phyloP scores from a whole-genome alignment of 257 asterid genomes.

The Lycium barbarum region DNA sequence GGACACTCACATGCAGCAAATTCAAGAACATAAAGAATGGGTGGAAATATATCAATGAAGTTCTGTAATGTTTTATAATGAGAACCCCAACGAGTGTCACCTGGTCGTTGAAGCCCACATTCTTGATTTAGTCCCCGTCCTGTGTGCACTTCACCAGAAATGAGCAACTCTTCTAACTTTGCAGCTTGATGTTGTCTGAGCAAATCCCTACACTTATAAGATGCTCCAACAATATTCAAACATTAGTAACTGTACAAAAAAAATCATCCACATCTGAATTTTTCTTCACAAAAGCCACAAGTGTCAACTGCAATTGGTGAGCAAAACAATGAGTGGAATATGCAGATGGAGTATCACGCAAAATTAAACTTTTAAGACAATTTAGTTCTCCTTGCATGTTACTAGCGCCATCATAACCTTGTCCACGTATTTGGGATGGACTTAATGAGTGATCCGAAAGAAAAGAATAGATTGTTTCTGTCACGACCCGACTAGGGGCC shows the following conservation, averaged over 20 bases:
- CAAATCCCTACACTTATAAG: not conserved
- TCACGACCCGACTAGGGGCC: too few species aligned
- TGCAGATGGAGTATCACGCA: not conserved
- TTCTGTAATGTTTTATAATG: too few species aligned
- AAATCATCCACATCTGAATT: not conserved
- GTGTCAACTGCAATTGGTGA: not conserved
- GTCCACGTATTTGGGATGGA: not conserved
- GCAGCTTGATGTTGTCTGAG: too few species aligned
- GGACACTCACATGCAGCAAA: not conserved
- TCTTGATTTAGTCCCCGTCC: too few species aligned
- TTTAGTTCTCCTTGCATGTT: not conserved
- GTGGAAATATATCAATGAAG: too few species aligned
- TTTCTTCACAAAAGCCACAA: not conserved
- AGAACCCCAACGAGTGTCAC: too few species aligned
- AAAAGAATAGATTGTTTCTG: not conserved
- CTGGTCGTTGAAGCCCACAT: too few species aligned
- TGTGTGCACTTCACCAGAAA: too few species aligned
- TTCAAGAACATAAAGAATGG: not conserved
- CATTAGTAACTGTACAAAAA: not conserved
- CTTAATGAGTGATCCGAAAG: not conserved
- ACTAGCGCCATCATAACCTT: slow-evolving; percentile 19
- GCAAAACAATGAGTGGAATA: slow-evolving; percentile 23
- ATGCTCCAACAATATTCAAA: not conserved
- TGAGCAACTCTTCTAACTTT: too few species aligned
- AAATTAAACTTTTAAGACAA: not conserved